Percentiles rank a stretch among this genome's conserved stretches.
phyloP scores from a whole-genome alignment of 495 filamentous ascomycete species.

The Penicillium atrosanguineum region DNA sequence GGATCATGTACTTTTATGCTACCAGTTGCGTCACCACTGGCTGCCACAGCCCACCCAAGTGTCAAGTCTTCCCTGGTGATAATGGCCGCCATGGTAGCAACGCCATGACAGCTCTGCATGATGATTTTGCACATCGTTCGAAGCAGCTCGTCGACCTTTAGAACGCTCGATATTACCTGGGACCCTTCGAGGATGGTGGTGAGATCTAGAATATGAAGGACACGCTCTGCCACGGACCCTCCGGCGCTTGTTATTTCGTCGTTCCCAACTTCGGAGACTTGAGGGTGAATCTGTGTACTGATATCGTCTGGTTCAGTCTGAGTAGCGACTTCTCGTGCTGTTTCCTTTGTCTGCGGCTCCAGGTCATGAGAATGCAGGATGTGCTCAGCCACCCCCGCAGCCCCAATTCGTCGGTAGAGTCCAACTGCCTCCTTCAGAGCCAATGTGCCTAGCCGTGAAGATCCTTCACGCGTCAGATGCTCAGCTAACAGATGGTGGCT shows the following conservation, averaged over 20 bases:
- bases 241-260: no score
- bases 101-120: conserved; percentile 72
- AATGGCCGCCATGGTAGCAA: conserved; percentile 69
- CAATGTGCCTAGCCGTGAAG: background rate
- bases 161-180: conserved; percentile 80
- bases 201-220: conserved; percentile 72
- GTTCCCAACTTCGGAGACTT: no score
- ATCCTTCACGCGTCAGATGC: conserved; percentile 55
- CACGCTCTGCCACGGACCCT: conserved; percentile 7
- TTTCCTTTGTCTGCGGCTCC: no score
- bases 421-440: conserved; percentile 3
- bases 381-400: conserved; percentile 2
- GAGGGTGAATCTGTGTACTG: no score
- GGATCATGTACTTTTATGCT: conserved; percentile 52
- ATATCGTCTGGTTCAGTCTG: no score
- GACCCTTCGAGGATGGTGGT: conserved; percentile 80
- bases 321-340: no score
- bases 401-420: conserved; percentile 3
- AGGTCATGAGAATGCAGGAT: background rate
- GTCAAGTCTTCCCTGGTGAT: conserved; percentile 61
- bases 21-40: conserved; percentile 58
- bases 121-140: conserved; percentile 85
- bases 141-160: conserved; percentile 75
- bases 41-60: conserved; percentile 72
- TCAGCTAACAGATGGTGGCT: conserved; percentile 66